Percentiles rank a stretch among this genome's conserved stretches.
These are phyloP conservation scores for Globisporangium paddicum DNA, from an alignment of 352 stramenopile genomes.

Conservation along the genomic window DNA sequence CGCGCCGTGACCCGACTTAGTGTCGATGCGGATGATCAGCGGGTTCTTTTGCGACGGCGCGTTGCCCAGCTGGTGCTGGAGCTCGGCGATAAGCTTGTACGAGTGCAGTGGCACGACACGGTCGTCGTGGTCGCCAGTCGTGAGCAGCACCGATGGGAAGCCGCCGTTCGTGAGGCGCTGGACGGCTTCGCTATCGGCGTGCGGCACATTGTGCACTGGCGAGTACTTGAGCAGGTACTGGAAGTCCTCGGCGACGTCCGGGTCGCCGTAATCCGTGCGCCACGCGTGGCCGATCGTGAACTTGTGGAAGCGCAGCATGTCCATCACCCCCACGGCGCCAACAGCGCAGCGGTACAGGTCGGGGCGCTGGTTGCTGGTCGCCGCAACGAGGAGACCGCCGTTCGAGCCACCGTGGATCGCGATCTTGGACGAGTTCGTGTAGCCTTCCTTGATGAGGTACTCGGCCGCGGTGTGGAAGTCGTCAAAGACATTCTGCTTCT, in stretches of 20 bases:
- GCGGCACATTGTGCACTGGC: constrained; percentile 85
- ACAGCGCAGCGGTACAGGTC: constrained; percentile 92
- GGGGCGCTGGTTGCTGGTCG: constrained; percentile 84
- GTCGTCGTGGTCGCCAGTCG: constrained; percentile 89
- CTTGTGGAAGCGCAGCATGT: constrained; percentile 96
- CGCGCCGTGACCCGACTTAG: constrained; percentile 84
- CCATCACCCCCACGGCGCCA: constrained; percentile 91
- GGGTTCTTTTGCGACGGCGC: constrained; percentile 61
- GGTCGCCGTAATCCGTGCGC: constrained; percentile 85
- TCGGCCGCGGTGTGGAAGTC: constrained; percentile 94
- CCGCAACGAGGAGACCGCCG: constrained; percentile 92
- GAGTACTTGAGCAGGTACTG: constrained; percentile 85
- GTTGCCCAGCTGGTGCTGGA: constrained; percentile 73
- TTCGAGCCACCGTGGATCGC: constrained; percentile 92
- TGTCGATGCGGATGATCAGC: constrained; percentile 88
- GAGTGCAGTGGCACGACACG: constrained; percentile 88
- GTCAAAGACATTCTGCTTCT: constrained; percentile 94
- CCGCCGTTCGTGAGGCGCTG: constrained; percentile 46
- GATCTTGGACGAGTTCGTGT: constrained; percentile 89
- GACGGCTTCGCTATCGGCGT: constrained; percentile 39
- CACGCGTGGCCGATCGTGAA: constrained; percentile 92
- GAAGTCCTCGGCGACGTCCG: constrained; percentile 75
- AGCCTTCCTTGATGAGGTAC: constrained; percentile 85
- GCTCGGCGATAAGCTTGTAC: constrained; percentile 87
- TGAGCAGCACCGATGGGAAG: constrained; percentile 82